Base-by-base conservation (phyloP, 768 basidiomycete species). In the Rhizopogon sp. region DNA sequence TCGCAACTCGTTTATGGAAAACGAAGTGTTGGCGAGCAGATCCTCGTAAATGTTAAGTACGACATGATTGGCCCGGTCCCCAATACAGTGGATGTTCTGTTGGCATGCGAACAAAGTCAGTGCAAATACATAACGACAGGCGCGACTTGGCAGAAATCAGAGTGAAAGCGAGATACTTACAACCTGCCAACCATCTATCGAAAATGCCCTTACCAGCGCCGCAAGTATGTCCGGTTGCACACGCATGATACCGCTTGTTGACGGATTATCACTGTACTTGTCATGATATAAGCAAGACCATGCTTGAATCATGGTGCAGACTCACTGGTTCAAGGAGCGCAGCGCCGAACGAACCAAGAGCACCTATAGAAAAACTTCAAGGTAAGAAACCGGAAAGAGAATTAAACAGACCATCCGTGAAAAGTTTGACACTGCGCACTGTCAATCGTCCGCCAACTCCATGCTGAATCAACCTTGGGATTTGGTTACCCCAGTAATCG, bases 321-420 rank as follows among this genome's bases (percentile, higher is more conserved):
- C 69, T 43, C 43, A 70, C 67, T 3, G 93, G 90, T 47, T 86
- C 79, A 5, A 90, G 71, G 54, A 98, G 76, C 0, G 96, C 94
- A 0, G 96, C 94, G 6, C 96, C 95, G 78, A 90, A 91, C 2
- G 89, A 91, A 0, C 96, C 93, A 4, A 98, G 79, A 0, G 95
- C 95, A 41, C 94, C 87, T 88, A 51, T 5, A 29, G 37, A 33
- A 35, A 5, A 54, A 37, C 31, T 47, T 67, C 17, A 64, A 56
- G 13, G 10, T 42, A 17, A 16, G 9, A 37, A 20, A 29, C 14
- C 20, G 16, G 5, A 0, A 29, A 9, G n/a, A 42, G 13, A 57
- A 56, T 22, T 25, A 43, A 22, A 55, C 69, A 31, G 56, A 83
- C 89, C 94, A 64, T 98, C 95, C 0, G 82, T 74, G 63, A 85